Evolutionary conservation across 2,329 filamentous ascomycete species (phyloP).

Genomic region (Cladosporium cucumerinum): DNA sequence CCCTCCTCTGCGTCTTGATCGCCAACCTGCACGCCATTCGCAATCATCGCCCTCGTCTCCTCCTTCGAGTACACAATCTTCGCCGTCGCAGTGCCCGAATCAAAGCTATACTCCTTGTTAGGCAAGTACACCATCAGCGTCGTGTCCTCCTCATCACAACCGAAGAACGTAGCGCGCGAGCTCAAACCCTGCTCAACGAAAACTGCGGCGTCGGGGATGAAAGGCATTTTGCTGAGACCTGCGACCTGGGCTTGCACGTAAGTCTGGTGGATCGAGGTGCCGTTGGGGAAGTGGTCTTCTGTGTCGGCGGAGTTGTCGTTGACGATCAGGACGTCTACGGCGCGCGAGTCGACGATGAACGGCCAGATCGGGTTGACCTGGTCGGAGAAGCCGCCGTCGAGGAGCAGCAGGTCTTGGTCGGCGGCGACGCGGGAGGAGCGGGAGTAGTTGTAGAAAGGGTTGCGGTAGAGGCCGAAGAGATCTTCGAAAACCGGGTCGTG

Average conservation of each 20-base stretch:
- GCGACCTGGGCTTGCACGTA: constrained; percentile 53
- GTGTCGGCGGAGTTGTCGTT: constrained; percentile 65
- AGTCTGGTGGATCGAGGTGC: constrained; percentile 56
- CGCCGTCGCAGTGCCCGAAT: constrained; percentile 33
- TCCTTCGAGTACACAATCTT: constrained; percentile 38
- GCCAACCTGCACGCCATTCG: constrained; percentile 40
- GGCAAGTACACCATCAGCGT: constrained; percentile 46
- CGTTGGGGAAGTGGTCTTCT: constrained; percentile 57
- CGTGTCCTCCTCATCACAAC: constrained; percentile 47
- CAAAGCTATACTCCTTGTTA: constrained; percentile 40
- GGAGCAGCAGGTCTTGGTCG: constrained; percentile 43
- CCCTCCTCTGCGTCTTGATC: constrained; percentile 35
- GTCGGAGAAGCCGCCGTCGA: constrained; percentile 50
- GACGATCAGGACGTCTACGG: constrained; percentile 62
- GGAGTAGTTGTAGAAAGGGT: constrained; percentile 56
- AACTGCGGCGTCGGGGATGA: constrained; percentile 53
- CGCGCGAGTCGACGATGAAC: constrained; percentile 49
- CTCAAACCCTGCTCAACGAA: constrained; percentile 60
- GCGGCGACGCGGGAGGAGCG: constrained; percentile 41
- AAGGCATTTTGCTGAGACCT: constrained; percentile 57
- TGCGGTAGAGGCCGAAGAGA: constrained; percentile 55
- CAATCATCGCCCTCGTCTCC: constrained; percentile 40
- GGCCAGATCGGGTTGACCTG: constrained; percentile 55
- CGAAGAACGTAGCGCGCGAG: constrained; percentile 60
- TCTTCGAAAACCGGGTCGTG: constrained; percentile 33